Percentiles rank a stretch among this genome's conserved stretches.
Conservation (phyloP, 2,329 filamentous ascomycete species). For the Xylaria sp. region DNA sequence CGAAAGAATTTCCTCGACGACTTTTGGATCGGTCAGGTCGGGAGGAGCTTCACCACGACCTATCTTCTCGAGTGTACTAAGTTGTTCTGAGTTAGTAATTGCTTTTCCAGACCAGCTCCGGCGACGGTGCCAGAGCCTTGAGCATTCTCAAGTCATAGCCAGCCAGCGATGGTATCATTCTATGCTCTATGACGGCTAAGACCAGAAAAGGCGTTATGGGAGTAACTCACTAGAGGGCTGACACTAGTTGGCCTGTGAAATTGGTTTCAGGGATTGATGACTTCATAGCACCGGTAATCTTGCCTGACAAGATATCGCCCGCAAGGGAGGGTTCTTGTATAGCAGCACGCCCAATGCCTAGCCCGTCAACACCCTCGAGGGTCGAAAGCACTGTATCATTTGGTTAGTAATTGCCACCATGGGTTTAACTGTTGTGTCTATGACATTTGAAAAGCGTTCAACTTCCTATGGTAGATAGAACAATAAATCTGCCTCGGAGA, state of each 20-base stretch:
- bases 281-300: conserved; percentile 60
- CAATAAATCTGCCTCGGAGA: not conserved
- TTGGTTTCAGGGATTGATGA: conserved; percentile 59
- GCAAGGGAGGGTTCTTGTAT: conserved; percentile 60
- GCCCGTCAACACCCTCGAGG: conserved; percentile 63
- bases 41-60: conserved; percentile 24
- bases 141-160: not conserved
- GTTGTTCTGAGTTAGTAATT: conserved; percentile 9
- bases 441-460: not conserved
- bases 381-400: conserved; percentile 59
- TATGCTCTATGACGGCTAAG: not conserved
- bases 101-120: not conserved
- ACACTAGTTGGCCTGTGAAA: conserved; percentile 53
- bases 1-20: conserved; percentile 16
- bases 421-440: not conserved
- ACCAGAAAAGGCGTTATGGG: not conserved
- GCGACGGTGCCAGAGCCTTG: not conserved
- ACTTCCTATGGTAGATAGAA: not conserved
- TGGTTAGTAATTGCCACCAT: not conserved
- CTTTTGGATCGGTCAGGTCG: conserved; percentile 32
- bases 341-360: conserved; percentile 64
- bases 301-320: conserved; percentile 58
- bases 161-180: not conserved
- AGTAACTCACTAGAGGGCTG: conserved; percentile 16
- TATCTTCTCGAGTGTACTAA: conserved; percentile 19